Evolutionary conservation across 2,329 filamentous ascomycete genomes (phyloP), one percentile per base, ranked within the genome.

Genomic region (Fusarium subglutinans): DNA sequence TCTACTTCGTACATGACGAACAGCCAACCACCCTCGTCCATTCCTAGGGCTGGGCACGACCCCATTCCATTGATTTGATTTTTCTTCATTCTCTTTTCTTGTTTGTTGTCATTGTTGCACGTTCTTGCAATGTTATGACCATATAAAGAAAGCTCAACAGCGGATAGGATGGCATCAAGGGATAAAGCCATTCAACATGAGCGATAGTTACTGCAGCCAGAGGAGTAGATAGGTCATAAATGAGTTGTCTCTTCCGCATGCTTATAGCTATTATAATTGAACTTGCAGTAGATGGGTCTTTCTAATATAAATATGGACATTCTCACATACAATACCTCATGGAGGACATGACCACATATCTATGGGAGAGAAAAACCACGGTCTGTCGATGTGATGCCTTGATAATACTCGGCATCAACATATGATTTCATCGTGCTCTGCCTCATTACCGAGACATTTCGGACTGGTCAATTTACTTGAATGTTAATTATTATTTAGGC

Each of bases 101-200:
- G 28, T 43, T 67, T 47, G 47, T 40, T 43, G 24, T 67, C 41
- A 51, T 57, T 56, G 24, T 69, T 57, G 63, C 61, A 53, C 74
- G 47, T 64, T 68, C 73, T 58, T 47, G 30, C 44, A 35, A 37
- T 58, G 59, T 64, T 45, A 75, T 60, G 64, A 76, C 51, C 53
- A 77, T 69, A 65, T 38, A 74, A 66, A 63, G 66, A 73, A 70
- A 77, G 73, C 74, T 77, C 76, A 78, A 77, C 68, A 69, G 50
- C 64, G 64, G 50, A 71, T 63, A 59, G 58, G 64, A 77, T 74
- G 77, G 74, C 76, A 74, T 71, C 63, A 60, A 65, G 54, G 62
- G 61, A 40, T 64, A 67, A 73, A 78, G 76, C 69, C 79, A 81
- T 81, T 82, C 79, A 80, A 82, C 80, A 81, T 82, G 80, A 79